Base-by-base conservation (phyloP, 1,284 basidiomycete species). In the Rhizoctonia solani region DNA sequence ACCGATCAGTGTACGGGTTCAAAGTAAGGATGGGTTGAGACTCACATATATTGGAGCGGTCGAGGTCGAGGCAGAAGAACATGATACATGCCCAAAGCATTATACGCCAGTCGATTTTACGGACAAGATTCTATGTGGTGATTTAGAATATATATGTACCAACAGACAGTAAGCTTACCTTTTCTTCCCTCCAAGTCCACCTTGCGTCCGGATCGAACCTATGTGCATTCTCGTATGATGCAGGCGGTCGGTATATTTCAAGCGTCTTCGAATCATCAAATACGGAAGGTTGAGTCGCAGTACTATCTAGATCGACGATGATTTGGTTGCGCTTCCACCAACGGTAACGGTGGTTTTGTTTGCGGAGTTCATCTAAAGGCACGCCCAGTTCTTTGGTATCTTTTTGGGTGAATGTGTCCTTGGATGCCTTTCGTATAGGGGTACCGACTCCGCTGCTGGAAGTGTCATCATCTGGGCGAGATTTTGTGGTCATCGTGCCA, bases 141-240 rank as follows among this genome's bases (percentile, higher is more conserved):
- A 6, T 56, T 69, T 50, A 56, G 54, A 27, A 46, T 14, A 29
- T 46, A 25, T 27, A 39, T 32, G 46, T 27, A 34, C n/a, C 30
- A 8, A 46, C 6, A 8, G n/a, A 54, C 27, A 21, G 9, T 42
- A 16, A 54, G 1, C 32, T 27, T 58, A 83, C 83, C 73, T 76
- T 79, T 75, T 90, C 88, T 73, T 92, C 88, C 32, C 82, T 74
- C 73, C 81, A 82, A 0, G 87, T 89, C 89, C 89, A 91, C 3
- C 88, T 81, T 29, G 85, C 85, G 13, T 78, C 74, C 0, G 84
- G 82, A 72, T 90, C 85, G 71, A 90, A 89, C 6, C 86, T 79
- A 71, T 88, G 85, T 0, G 79, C 69, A 71, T 86, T 88, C 74
- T 89, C 88, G 70, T 86, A 88, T 1, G 79, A 73, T 2, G 80